phyloP scores from a whole-genome alignment of 768 basidiomycete genomes.

The Leucocoprinus leucothites region DNA sequence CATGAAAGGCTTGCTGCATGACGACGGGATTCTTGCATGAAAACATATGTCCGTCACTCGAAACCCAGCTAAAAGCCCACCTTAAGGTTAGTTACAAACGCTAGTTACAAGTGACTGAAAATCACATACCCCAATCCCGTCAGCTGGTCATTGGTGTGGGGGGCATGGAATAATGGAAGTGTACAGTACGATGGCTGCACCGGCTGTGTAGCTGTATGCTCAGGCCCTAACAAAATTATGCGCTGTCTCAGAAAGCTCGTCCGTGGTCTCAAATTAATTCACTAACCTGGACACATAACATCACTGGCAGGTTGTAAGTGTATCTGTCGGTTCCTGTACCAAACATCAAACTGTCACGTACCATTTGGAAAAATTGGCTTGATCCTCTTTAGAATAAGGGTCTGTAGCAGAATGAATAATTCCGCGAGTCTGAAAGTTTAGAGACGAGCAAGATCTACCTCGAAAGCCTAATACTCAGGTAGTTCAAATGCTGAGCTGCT shows the following conservation, averaged over 20 bases:
- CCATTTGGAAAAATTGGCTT: constrained; percentile 52
- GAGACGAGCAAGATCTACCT: no score
- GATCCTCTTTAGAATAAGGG: constrained; percentile 59
- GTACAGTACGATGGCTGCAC: constrained; percentile 53
- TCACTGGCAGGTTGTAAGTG: constrained; percentile 31
- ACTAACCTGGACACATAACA: constrained; percentile 47
- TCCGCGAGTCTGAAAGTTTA: no score
- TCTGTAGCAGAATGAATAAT: constrained; percentile 30
- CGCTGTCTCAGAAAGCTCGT: no score
- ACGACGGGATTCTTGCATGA: constrained; percentile 50
- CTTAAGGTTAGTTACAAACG: not conserved
- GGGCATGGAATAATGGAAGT: constrained; percentile 50
- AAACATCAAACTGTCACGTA: no score
- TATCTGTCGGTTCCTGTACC: not conserved
- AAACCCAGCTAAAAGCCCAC: constrained; percentile 46
- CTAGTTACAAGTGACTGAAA: not conserved
- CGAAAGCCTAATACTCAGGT: constrained; percentile 47
- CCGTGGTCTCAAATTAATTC: no score
- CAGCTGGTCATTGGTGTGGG: constrained; percentile 10
- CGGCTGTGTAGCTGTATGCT: constrained; percentile 41
- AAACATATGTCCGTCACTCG: constrained; percentile 55
- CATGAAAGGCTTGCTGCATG: constrained; percentile 55
- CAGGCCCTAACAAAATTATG: constrained; percentile 41
- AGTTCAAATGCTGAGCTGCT: not conserved
- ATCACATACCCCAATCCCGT: constrained; percentile 11